Base-by-base conservation (phyloP, 345 rosid genomes). In the Eucalyptus pauciflora region DNA sequence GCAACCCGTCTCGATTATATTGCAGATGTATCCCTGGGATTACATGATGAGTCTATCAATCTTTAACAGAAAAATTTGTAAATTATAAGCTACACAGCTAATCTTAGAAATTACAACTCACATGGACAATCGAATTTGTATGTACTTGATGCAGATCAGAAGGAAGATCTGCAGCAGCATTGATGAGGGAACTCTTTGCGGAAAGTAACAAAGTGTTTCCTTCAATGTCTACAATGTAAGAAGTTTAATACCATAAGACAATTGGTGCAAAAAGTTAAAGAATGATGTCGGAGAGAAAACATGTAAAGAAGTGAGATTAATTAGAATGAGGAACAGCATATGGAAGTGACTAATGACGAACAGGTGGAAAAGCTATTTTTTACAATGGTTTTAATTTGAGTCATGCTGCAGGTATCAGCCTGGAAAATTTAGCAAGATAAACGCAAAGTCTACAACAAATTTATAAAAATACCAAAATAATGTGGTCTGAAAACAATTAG, bases 11-110 rank as follows among this genome's bases (percentile, higher is more conserved):
- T 94, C 98, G 89, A 97, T 98, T 90, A 96, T 64, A 93, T 96
- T 98, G 88, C 99, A 98, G 86, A 98, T 90, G 88, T 96, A 98
- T 29, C 99, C 99, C 99, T 98, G 94, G 87, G 87, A 87, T 89
- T 85, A 52, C 89, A 91, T 89, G 86, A 87, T 10, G 87, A 88
- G 87, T 62, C 49, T 50, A 86, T n/a, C 64, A 86, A 16, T 86
- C 64, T 50, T 76, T 22, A 76, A 76, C 29, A 11, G 85, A 8
- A 2, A 76, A 41, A 76, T 76, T 37, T 41, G 27, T 18, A 6
- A 41, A 86, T 11, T 29, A 43, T 13, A 85, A 48, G 60, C 52
- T 48, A 41, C 87, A 85, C 31, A 18, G 37, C 54, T 43, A 86
- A 29, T 31, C 46, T 22, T 71, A 48, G 48, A 86, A 76, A 76